phyloP scores from a whole-genome alignment of 2,329 filamentous ascomycete species.

The Arthrobotrys iridis region DNA sequence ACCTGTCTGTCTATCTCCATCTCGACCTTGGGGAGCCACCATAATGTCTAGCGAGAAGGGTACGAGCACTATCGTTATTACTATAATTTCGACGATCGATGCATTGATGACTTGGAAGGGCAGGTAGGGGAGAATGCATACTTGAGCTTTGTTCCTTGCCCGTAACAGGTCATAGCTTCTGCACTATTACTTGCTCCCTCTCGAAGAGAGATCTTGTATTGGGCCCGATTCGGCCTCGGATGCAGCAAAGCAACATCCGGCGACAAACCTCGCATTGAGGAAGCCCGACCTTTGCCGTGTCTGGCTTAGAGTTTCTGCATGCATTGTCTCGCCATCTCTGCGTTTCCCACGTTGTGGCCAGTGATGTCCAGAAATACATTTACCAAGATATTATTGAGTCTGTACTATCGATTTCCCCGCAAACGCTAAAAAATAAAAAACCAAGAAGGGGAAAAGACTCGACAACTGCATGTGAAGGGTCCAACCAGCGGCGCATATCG shows the following conservation, averaged over 20 bases:
- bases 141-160: neutral
- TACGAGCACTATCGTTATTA: neutral
- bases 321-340: slow-evolving; percentile 41
- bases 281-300: slow-evolving; percentile 1
- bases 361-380: neutral
- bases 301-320: slow-evolving; percentile 16
- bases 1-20: neutral
- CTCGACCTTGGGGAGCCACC: neutral
- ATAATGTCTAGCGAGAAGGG: neutral
- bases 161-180: slow-evolving; percentile 1
- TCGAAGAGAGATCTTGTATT: neutral
- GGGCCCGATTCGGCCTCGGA: slow-evolving; percentile 28
- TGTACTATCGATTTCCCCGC: neutral
- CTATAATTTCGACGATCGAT: neutral
- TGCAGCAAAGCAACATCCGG: slow-evolving; percentile 33
- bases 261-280: slow-evolving; percentile 41
- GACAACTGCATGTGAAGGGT: no score
- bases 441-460: neutral
- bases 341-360: slow-evolving; percentile 8
- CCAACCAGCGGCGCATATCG: neutral
- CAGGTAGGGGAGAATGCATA: neutral
- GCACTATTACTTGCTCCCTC: neutral
- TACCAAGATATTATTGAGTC: neutral
- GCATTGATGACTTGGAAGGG: slow-evolving; percentile 28
- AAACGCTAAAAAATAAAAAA: no score